These are phyloP conservation scores for Tricholoma furcatifolium DNA, from an alignment of 768 basidiomycete genomes.

Conservation along the genomic window DNA sequence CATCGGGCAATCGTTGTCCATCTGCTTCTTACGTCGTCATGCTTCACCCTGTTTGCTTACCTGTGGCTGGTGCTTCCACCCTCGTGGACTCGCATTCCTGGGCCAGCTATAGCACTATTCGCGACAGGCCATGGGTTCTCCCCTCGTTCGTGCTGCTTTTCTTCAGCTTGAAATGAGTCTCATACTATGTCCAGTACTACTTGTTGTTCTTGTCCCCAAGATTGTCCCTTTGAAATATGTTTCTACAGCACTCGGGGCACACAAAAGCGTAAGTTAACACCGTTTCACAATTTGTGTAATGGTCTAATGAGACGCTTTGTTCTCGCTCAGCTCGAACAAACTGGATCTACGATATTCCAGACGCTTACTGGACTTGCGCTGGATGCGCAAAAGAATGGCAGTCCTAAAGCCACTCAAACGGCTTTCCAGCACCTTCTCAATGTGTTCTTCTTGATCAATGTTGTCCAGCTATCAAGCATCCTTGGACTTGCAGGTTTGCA, in stretches of 20 bases:
- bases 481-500: slow-evolving; percentile 49
- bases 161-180: background rate
- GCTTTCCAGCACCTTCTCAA: slow-evolving; percentile 56
- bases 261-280: slow-evolving; percentile 62
- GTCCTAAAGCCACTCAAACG: slow-evolving; percentile 21
- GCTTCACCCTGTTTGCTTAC: slow-evolving; percentile 60
- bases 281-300: background rate
- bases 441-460: slow-evolving; percentile 54
- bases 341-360: slow-evolving; percentile 70
- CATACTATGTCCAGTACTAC: slow-evolving; percentile 46
- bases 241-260: slow-evolving; percentile 74
- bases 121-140: slow-evolving; percentile 73
- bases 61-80: slow-evolving; percentile 67
- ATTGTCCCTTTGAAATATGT: slow-evolving; percentile 72
- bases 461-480: slow-evolving; percentile 54
- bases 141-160: slow-evolving; percentile 47
- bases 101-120: slow-evolving; percentile 62
- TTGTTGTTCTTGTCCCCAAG: slow-evolving; percentile 72
- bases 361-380: slow-evolving; percentile 70
- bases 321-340: slow-evolving; percentile 61
- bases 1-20: slow-evolving; percentile 56
- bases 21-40: slow-evolving; percentile 56
- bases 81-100: slow-evolving; percentile 50
- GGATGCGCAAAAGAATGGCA: slow-evolving; percentile 40
- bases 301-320: background rate